phyloP scores from a whole-genome alignment of 2,329 filamentous ascomycete species.

The Penicillium sclerotigenum region DNA sequence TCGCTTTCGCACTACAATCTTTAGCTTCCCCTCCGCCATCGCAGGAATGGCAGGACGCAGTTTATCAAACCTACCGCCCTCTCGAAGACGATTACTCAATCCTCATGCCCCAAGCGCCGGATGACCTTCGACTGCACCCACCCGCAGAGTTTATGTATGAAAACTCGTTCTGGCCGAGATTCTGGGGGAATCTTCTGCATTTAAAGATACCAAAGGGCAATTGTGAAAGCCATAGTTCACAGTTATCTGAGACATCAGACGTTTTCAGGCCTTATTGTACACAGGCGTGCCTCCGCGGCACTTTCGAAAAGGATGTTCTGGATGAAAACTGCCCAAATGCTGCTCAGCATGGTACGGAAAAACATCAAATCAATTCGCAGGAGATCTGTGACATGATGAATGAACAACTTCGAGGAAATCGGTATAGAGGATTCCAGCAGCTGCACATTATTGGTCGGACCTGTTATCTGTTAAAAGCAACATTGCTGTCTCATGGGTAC shows the following conservation, averaged over 20 bases:
- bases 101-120: neutral
- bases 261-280: conserved; percentile 19
- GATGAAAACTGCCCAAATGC: conserved; percentile 37
- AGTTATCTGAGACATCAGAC: conserved; percentile 1
- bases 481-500: conserved; percentile 26
- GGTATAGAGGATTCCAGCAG: conserved; percentile 22
- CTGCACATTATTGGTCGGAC: conserved; percentile 26
- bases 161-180: neutral
- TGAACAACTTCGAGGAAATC: conserved; percentile 17
- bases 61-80: neutral
- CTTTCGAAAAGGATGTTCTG: conserved; percentile 19
- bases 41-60: neutral
- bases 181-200: neutral
- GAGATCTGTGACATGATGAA: conserved; percentile 21
- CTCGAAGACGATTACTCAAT: neutral
- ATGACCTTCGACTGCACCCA: neutral
- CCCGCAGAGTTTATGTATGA: neutral
- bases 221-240: too few relatives aligned
- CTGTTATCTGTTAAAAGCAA: conserved; percentile 30
- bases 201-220: conserved; percentile 7
- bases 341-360: conserved; percentile 17
- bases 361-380: conserved; percentile 28
- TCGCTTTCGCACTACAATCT: neutral
- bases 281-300: conserved; percentile 21
- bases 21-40: neutral